Evolutionary conservation across 1,284 basidiomycete species (phyloP).

Genomic region (Ustilago loliicola): DNA sequence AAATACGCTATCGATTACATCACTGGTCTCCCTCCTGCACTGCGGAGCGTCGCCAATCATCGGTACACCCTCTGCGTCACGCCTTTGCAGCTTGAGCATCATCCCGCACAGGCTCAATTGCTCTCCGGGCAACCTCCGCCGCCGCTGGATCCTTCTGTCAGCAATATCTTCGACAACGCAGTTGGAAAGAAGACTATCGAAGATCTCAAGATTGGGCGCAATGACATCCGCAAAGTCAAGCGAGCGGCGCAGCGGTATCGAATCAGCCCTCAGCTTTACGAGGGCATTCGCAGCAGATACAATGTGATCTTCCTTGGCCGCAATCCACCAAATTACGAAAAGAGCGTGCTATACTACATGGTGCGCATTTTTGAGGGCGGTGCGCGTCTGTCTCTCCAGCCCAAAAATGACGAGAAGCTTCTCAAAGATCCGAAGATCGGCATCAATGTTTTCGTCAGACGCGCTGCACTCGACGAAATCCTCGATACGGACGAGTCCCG

Average conservation of each 20-base stretch:
- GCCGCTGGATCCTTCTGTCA: slow-evolving; percentile 11
- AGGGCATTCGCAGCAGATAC: slow-evolving; percentile 36
- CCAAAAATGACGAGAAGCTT: slow-evolving; percentile 29
- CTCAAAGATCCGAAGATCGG: slow-evolving; percentile 19
- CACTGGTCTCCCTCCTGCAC: slow-evolving; percentile 21
- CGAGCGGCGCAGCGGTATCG: slow-evolving; percentile 32
- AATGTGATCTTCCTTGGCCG: slow-evolving; percentile 41
- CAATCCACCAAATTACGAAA: slow-evolving; percentile 32
- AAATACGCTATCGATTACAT: slow-evolving; percentile 36
- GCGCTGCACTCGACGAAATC: slow-evolving; percentile 24
- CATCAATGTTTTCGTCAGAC: slow-evolving; percentile 38
- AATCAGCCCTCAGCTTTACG: slow-evolving; percentile 18
- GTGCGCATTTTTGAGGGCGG: slow-evolving; percentile 48
- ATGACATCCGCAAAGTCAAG: slow-evolving; percentile 29
- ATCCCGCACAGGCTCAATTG: slow-evolving; percentile 13
- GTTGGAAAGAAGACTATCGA: slow-evolving; percentile 22
- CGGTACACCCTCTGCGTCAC: slow-evolving; percentile 25
- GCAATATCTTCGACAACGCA: slow-evolving; percentile 20
- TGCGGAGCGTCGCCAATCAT: slow-evolving; percentile 12
- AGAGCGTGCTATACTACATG: slow-evolving; percentile 27
- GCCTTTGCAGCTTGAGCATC: slow-evolving; percentile 32
- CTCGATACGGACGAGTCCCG: slow-evolving; percentile 4
- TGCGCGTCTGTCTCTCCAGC: slow-evolving; percentile 10
- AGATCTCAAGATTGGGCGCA: slow-evolving; percentile 21
- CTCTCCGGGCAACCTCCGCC: slow-evolving; percentile 15